Conservation (phyloP, 208 protist species). For the Leishmania major region DNA sequence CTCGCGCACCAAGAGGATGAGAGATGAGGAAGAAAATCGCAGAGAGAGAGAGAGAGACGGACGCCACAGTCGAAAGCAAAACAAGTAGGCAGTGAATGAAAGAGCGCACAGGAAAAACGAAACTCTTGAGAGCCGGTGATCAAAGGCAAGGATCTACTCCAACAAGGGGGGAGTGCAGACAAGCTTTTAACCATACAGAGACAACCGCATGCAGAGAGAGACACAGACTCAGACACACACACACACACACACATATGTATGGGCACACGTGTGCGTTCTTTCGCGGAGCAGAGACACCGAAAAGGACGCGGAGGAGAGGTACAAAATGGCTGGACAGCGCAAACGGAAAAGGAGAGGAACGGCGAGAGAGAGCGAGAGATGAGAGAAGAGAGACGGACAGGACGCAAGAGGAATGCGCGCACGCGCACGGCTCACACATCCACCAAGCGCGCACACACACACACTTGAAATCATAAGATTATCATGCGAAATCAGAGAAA, state of each 20-base stretch:
- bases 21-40: neutral
- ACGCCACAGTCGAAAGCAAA: neutral
- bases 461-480: neutral
- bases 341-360: neutral
- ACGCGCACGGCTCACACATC: neutral
- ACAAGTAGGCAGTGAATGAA: neutral
- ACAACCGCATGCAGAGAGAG: neutral
- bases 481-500: neutral
- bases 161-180: neutral
- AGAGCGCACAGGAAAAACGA: neutral
- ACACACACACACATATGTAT: neutral
- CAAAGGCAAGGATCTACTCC: neutral
- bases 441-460: neutral
- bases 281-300: neutral
- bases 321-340: neutral
- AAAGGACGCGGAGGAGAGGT: neutral
- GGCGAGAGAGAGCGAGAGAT: neutral
- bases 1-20: no score
- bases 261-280: neutral
- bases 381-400: neutral
- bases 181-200: neutral
- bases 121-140: neutral
- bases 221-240: no score
- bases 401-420: conserved; percentile 3
- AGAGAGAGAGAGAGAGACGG: neutral